phyloP scores from a whole-genome alignment of 2,329 filamentous ascomycete species.

The Alternaria longipes region DNA sequence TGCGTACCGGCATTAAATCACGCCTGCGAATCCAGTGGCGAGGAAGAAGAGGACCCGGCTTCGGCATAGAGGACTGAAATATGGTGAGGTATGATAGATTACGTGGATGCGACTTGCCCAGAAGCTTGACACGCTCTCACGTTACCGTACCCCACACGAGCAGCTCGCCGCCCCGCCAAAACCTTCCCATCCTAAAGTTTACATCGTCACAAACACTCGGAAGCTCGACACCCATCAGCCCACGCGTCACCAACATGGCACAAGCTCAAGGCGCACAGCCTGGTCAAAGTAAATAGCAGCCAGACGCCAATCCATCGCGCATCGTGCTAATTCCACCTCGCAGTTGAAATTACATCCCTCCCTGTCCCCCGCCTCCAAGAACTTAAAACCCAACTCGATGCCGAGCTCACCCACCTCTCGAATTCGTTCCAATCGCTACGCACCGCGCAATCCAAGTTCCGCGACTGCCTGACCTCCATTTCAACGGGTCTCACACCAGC shows the following conservation, averaged over 20 bases:
- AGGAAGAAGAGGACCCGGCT: background rate
- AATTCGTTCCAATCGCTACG: conserved; percentile 89
- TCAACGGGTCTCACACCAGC: conserved; percentile 62
- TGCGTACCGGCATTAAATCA: background rate
- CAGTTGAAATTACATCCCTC: conserved; percentile 76
- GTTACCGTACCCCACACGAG: conserved; percentile 25
- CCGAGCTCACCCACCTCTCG: conserved; percentile 94
- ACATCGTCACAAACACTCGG: conserved; percentile 13
- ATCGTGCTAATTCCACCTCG: conserved; percentile 12
- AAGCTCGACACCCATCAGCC: conserved; percentile 9
- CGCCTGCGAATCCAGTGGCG: background rate
- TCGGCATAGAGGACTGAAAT: conserved; percentile 3
- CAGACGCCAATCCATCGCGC: background rate
- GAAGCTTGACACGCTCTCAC: conserved; percentile 32
- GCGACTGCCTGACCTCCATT: conserved; percentile 85
- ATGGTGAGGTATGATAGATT: background rate
- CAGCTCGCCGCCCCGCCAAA: conserved; percentile 31
- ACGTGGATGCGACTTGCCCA: background rate
- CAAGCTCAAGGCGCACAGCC: conserved; percentile 36
- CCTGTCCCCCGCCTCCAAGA: conserved; percentile 85
- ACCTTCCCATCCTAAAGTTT: conserved; percentile 25
- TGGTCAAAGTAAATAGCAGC: conserved; percentile 38
- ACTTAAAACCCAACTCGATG: conserved; percentile 95
- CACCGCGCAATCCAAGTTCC: conserved; percentile 89
- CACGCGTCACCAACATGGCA: conserved; percentile 26